phyloP scores from a whole-genome alignment of 2,329 filamentous ascomycete genomes.

The Xylariaceae sp. region DNA sequence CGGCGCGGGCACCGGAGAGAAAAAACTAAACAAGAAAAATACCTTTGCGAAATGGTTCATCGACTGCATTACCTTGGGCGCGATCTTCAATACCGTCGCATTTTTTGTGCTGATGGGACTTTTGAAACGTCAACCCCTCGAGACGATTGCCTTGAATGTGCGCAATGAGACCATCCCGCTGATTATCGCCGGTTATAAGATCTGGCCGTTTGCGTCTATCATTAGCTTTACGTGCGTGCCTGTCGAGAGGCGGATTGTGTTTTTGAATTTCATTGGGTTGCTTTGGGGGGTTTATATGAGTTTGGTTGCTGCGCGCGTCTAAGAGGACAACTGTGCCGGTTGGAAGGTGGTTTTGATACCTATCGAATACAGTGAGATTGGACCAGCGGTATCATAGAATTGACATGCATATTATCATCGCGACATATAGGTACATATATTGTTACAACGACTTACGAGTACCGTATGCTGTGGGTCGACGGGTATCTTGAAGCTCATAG shows the following conservation, averaged over 20 bases:
- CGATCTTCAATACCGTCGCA: slow-evolving; percentile 42
- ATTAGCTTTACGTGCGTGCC: slow-evolving; percentile 47
- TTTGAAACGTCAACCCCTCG: slow-evolving; percentile 37
- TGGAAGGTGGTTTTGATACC: too few relatives aligned
- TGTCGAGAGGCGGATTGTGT: slow-evolving; percentile 46
- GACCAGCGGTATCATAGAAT: too few relatives aligned
- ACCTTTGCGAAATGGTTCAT: slow-evolving; percentile 47
- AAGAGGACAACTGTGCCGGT: neutral
- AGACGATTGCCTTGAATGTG: slow-evolving; percentile 38
- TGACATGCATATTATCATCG: too few relatives aligned
- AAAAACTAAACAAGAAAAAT: slow-evolving; percentile 38
- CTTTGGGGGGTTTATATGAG: slow-evolving; percentile 50
- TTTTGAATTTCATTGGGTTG: slow-evolving; percentile 44
- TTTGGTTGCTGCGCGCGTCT: slow-evolving; percentile 41
- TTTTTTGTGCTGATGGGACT: slow-evolving; percentile 45
- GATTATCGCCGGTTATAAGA: slow-evolving; percentile 46
- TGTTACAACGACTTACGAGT: too few relatives aligned
- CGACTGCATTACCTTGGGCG: slow-evolving; percentile 45
- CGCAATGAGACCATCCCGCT: slow-evolving; percentile 42
- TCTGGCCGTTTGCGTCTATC: slow-evolving; percentile 48
- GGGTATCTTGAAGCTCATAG: too few relatives aligned
- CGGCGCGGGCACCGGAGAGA: slow-evolving; percentile 19
- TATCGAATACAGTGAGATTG: too few relatives aligned
- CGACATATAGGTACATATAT: too few relatives aligned
- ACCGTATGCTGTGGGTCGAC: too few relatives aligned